Conservation (phyloP, 2,329 filamentous ascomycete species). For the Colletotrichum eremochloae region DNA sequence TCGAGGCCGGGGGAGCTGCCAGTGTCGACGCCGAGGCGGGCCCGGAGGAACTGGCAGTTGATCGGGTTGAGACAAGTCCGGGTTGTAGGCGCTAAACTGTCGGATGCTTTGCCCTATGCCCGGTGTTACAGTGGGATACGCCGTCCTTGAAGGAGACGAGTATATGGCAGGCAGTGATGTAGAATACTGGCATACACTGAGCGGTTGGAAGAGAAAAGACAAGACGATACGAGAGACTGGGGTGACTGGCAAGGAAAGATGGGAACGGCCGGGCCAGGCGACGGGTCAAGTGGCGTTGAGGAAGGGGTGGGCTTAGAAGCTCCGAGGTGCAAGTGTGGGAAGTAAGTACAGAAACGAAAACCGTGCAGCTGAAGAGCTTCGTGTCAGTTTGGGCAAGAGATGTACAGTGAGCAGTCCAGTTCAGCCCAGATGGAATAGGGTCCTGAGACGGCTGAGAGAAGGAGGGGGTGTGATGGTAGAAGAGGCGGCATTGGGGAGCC, state of each 20-base stretch:
- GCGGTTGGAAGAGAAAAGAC: conserved; percentile 26
- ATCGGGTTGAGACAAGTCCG: conserved; percentile 5
- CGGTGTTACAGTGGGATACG: conserved; percentile 5
- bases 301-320: conserved; percentile 27
- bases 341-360: conserved; percentile 5
- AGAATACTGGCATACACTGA: conserved; percentile 22
- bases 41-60: conserved; percentile 5
- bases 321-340: conserved; percentile 24
- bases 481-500: conserved; percentile 28
- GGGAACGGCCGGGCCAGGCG: conserved; percentile 24
- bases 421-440: conserved; percentile 27
- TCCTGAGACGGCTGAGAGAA: conserved; percentile 8
- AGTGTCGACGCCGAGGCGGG: conserved; percentile 8
- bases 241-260: conserved; percentile 24
- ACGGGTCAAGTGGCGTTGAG: conserved; percentile 39
- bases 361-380: conserved; percentile 13
- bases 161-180: conserved; percentile 21
- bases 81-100: conserved; percentile 18
- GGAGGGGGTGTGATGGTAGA: conserved; percentile 31
- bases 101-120: conserved; percentile 11
- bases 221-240: conserved; percentile 20
- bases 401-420: conserved; percentile 2
- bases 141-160: conserved; percentile 7
- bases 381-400: conserved; percentile 14
- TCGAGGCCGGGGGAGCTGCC: conserved; percentile 9